These are phyloP conservation scores for Dipodascus geniculatus DNA, from an alignment of 805 yeast species.

Conservation along the genomic window DNA sequence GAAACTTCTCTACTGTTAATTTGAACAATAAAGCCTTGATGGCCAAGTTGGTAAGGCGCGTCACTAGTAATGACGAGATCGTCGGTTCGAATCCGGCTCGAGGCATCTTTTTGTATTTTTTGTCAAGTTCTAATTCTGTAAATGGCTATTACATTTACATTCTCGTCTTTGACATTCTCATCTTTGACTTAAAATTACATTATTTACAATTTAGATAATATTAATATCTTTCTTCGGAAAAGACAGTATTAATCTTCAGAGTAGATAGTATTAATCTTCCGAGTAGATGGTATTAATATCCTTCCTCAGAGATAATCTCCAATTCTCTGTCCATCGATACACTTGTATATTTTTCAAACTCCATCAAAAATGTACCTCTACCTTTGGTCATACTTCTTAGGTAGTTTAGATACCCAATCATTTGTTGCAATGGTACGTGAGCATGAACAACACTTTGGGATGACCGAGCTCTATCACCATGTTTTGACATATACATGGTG, in stretches of 20 bases:
- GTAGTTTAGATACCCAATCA: conserved; percentile 77
- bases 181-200: neutral
- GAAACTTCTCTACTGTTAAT: neutral
- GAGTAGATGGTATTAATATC: neutral
- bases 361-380: conserved; percentile 73
- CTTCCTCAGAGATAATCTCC: conserved; percentile 13
- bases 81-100: conserved; percentile 62
- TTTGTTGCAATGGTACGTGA: conserved; percentile 71
- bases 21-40: conserved; percentile 28
- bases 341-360: conserved; percentile 58
- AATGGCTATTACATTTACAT: too few relatives aligned
- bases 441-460: conserved; percentile 44
- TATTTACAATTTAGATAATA: too few relatives aligned
- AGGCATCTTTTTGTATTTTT: conserved; percentile 31
- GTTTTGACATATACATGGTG: conserved; percentile 24
- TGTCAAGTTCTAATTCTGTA: neutral
- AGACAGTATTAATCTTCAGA: neutral
- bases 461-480: conserved; percentile 31
- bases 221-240: neutral
- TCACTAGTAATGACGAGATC: conserved; percentile 79
- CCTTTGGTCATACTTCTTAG: conserved; percentile 84
- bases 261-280: neutral
- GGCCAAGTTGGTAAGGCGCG: conserved; percentile 70
- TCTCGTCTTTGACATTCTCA: neutral
- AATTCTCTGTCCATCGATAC: conserved; percentile 41